These are phyloP conservation scores for Phytophthora fragariaefolia DNA, from an alignment of 352 stramenopile species.

Conservation along the genomic window DNA sequence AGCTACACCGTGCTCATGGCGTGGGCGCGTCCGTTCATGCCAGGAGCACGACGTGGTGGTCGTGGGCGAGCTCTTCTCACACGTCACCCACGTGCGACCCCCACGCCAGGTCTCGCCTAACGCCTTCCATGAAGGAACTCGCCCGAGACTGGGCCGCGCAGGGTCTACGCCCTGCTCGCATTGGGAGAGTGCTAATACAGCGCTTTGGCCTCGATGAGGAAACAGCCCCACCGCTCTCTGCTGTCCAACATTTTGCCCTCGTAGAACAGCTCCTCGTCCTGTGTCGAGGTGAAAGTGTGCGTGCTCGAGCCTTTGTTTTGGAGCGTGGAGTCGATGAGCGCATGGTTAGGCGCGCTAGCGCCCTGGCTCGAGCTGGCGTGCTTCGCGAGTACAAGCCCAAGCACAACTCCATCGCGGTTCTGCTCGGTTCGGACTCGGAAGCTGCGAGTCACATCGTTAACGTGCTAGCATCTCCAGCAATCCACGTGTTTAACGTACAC, in stretches of 20 bases:
- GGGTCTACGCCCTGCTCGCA: background rate
- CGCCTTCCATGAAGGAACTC: constrained; percentile 2
- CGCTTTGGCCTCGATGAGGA: constrained; percentile 3
- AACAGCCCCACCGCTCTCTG: background rate
- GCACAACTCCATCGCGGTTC: background rate
- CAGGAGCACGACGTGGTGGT: constrained; percentile 1
- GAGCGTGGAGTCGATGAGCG: too few species aligned
- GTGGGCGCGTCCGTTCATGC: background rate
- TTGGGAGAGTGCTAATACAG: background rate
- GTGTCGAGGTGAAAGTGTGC: too few species aligned
- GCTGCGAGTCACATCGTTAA: background rate
- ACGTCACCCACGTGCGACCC: background rate
- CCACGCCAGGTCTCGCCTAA: background rate
- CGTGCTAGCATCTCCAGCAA: background rate
- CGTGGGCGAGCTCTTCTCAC: constrained; percentile 10
- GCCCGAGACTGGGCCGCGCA: constrained; percentile 5
- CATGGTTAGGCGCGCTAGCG: too few species aligned
- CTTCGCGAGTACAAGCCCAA: background rate
- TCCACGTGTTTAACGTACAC: background rate
- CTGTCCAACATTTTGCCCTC: constrained; percentile 12
- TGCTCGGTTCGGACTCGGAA: background rate
- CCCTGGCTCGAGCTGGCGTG: background rate
- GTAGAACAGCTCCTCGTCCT: too few species aligned
- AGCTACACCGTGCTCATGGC: background rate
- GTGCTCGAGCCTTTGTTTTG: too few species aligned